Evolutionary conservation across 352 stramenopile species (phyloP), one percentile per base, ranked within the genome.

Genomic region (Chrysophaeum taylorii): DNA sequence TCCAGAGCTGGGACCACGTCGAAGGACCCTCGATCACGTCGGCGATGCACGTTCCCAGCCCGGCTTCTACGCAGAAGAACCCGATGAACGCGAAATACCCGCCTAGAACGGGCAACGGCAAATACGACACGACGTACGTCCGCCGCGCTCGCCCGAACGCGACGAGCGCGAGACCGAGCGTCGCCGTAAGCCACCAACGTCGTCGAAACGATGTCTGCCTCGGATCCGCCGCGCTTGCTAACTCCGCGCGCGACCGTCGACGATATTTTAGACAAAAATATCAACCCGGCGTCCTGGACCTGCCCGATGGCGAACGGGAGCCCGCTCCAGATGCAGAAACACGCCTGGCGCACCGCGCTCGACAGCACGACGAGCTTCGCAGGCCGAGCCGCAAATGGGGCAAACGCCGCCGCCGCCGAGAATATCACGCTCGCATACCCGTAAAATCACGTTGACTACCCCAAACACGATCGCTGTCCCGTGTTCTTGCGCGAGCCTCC

Each of bases 81-180:
- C 93, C 92, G 72, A 98, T 97, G 78, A 93, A 97, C 5, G 90
- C 91, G 54, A 96, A 72, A 73, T 96, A 96, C 29, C 90, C 91
- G 43, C 88, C 89, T 36, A 97, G 84, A 15, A 96, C 92, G 0
- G 92, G 92, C 80, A 97, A 91, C 15, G 93, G 93, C 35, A 98
- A 77, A 75, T 97, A 97, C 25, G 89, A 92, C 27, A 97, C 92
- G 25, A 93, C 81, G 48, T 91, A 82, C 0, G 91, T 90, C 18
- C 97, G 81, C 71, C 89, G 88, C 73, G 97, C 94, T 68, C 92
- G 89, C 27, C 91, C 92, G 63, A 95, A 87, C n/a, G 94, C 64
- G 38, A 97, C 89, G 23, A 98, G 78, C 23, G 91, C 84, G 7
- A 92, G 66, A 0, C 93, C 93, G 0, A 97, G 81, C 35, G 78